These are phyloP conservation scores for Fallopia convolvulus DNA, from an alignment of 148 eudicot species.

Conservation along the genomic window DNA sequence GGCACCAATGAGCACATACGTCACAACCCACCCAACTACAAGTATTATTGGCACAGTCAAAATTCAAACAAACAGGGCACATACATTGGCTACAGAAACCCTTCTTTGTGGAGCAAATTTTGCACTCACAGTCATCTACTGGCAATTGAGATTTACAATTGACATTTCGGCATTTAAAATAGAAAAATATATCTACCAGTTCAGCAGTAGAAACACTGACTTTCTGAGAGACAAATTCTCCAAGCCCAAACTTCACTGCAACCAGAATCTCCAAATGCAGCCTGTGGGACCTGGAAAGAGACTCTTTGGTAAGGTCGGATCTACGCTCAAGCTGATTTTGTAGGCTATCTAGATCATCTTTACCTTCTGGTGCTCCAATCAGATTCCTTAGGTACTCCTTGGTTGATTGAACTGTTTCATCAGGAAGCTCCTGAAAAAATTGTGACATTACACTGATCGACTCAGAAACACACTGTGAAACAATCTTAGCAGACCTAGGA, in stretches of 20 bases:
- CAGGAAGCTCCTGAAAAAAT: slow-evolving; percentile 52
- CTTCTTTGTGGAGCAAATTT: slow-evolving; percentile 68
- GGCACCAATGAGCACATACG: slow-evolving; percentile 85
- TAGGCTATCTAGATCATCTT: slow-evolving; percentile 43
- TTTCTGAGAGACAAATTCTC: slow-evolving; percentile 39
- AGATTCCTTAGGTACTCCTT: slow-evolving; percentile 51
- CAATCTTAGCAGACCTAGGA: slow-evolving; percentile 50
- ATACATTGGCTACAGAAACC: slow-evolving; percentile 89
- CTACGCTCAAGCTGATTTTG: slow-evolving; percentile 49
- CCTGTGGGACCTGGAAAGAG: slow-evolving; percentile 48
- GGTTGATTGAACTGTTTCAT: slow-evolving; percentile 49
- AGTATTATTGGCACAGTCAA: slow-evolving; percentile 72
- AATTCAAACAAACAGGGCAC: slow-evolving; percentile 72
- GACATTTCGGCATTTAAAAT: slow-evolving; percentile 59
- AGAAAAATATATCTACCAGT: slow-evolving; percentile 57
- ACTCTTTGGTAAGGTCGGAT: slow-evolving; percentile 50
- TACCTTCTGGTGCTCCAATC: slow-evolving; percentile 35
- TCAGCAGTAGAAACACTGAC: slow-evolving; percentile 32
- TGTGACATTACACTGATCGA: slow-evolving; percentile 53
- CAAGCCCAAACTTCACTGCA: slow-evolving; percentile 61
- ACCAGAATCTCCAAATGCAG: slow-evolving; percentile 59
- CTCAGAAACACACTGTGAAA: slow-evolving; percentile 50
- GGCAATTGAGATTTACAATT: slow-evolving; percentile 61
- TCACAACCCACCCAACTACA: slow-evolving; percentile 96
- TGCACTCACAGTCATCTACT: slow-evolving; percentile 87